These are phyloP conservation scores for Cladophialophora psammophila DNA, from an alignment of 2,329 filamentous ascomycete genomes.

Conservation along the genomic window DNA sequence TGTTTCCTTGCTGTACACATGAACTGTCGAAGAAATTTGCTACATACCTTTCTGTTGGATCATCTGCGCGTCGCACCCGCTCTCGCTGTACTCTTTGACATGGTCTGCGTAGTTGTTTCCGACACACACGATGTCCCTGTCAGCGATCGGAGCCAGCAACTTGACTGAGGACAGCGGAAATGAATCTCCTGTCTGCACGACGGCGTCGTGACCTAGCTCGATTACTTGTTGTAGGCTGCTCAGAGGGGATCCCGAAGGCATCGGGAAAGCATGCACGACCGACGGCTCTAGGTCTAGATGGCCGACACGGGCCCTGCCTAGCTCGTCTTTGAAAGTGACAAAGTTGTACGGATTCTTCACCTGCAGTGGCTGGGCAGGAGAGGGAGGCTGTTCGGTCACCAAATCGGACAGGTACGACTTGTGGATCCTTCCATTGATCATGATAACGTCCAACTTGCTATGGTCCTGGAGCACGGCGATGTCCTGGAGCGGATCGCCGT, in stretches of 20 bases:
- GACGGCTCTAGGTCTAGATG: conserved; percentile 48
- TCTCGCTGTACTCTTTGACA: conserved; percentile 63
- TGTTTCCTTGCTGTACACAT: not conserved
- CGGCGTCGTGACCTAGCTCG: not conserved
- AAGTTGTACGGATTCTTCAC: conserved; percentile 11
- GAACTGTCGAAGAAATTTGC: not conserved
- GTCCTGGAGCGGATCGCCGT: conserved; percentile 55
- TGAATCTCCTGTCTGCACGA: not conserved
- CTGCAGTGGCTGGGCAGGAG: no score
- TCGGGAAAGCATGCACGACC: not conserved
- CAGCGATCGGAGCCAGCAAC: conserved; percentile 45
- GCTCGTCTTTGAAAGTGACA: conserved; percentile 14
- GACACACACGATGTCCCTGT: conserved; percentile 32
- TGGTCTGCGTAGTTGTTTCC: conserved; percentile 63
- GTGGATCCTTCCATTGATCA: conserved; percentile 58
- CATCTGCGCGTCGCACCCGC: conserved; percentile 62
- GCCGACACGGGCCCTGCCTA: conserved; percentile 47
- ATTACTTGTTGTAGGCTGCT: not conserved
- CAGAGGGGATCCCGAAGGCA: not conserved
- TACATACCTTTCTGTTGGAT: conserved; percentile 44
- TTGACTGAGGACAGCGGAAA: not conserved
- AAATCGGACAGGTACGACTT: conserved; percentile 44
- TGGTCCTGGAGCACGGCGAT: conserved; percentile 54
- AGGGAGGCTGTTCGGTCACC: not conserved
- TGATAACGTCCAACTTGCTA: conserved; percentile 53